Conservation (phyloP, 306 rosid genomes). For the Datisca glomerata region DNA sequence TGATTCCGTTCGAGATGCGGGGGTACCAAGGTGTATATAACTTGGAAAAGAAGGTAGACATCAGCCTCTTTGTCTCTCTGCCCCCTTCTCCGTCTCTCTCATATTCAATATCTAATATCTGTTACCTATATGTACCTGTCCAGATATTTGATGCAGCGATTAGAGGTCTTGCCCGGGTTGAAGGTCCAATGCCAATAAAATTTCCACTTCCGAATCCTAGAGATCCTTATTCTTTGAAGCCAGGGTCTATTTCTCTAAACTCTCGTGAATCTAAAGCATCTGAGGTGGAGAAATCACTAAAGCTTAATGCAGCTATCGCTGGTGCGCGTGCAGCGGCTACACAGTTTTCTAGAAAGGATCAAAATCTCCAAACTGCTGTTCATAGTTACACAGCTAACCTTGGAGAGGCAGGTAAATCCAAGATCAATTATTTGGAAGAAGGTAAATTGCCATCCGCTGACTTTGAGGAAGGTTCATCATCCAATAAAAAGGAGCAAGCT, state of each 20-base stretch:
- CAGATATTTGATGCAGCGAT: conserved; percentile 75
- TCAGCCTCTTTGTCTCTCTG: background rate
- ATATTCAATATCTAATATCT: conserved; percentile 12
- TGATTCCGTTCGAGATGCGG: conserved; percentile 96
- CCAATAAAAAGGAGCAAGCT: conserved; percentile 14
- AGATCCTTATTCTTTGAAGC: conserved; percentile 58
- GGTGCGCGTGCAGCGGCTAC: conserved; percentile 86
- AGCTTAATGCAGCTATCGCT: conserved; percentile 57
- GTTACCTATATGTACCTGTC: conserved; percentile 7
- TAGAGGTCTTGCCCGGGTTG: conserved; percentile 55
- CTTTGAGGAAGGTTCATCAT: conserved; percentile 14
- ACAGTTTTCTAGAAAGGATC: conserved; percentile 58
- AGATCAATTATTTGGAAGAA: conserved; percentile 11
- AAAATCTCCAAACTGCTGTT: conserved; percentile 15
- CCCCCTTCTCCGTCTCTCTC: conserved; percentile 1
- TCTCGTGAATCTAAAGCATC: conserved; percentile 24
- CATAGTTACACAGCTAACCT: conserved; percentile 4
- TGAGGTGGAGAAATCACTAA: conserved; percentile 48
- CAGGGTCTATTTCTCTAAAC: conserved; percentile 39
- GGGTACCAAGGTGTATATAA: conserved; percentile 88
- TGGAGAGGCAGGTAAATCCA: conserved; percentile 13
- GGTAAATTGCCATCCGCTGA: conserved; percentile 11
- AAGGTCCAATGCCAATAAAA: conserved; percentile 52
- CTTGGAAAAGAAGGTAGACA: conserved; percentile 71
- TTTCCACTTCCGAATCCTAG: conserved; percentile 73